Evolutionary conservation across 2,329 filamentous ascomycete genomes (phyloP).

Genomic region (Ascochyta viciae-villosae): DNA sequence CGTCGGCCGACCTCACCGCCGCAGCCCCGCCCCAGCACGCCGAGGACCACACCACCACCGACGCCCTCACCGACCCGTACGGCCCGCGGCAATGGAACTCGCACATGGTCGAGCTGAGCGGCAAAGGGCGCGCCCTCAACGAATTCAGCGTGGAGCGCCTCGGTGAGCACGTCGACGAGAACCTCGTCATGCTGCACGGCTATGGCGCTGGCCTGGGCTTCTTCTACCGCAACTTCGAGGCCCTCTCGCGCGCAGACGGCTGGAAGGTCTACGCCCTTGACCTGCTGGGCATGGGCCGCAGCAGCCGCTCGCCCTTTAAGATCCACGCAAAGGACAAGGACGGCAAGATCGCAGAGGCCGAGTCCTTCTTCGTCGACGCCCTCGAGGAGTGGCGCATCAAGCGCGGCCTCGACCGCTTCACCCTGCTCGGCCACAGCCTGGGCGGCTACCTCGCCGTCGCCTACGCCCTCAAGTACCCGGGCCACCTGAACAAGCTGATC

Average conservation of each 20-base stretch:
- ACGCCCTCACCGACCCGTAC: conserved; percentile 71
- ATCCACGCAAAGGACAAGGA: conserved; percentile 82
- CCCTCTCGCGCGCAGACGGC: conserved; percentile 76
- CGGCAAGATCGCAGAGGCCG: conserved; percentile 84
- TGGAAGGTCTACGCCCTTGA: conserved; percentile 96
- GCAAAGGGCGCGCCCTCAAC: conserved; percentile 86
- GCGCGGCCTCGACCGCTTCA: conserved; percentile 90
- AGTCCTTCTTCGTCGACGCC: conserved; percentile 95
- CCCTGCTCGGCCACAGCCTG: conserved; percentile 88
- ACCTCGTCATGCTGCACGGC: conserved; percentile 93
- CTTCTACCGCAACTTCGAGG: conserved; percentile 98
- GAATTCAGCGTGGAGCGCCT: conserved; percentile 90
- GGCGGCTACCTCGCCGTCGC: conserved; percentile 95
- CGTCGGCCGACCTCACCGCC: conserved; percentile 49
- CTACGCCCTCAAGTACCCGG: conserved; percentile 96
- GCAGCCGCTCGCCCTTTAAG: conserved; percentile 80
- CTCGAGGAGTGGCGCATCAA: conserved; percentile 94
- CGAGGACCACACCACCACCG: conserved; percentile 56
- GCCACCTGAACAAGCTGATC: conserved; percentile 92
- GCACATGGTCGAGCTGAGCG: conserved; percentile 81
- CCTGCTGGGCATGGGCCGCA: conserved; percentile 93
- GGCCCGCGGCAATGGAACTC: conserved; percentile 87
- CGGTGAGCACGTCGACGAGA: conserved; percentile 80
- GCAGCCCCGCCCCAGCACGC: conserved; percentile 34
- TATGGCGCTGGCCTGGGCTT: conserved; percentile 96